Evolutionary conservation across 441 rosid species (phyloP).

Genomic region (Gossypium davidsonii): DNA sequence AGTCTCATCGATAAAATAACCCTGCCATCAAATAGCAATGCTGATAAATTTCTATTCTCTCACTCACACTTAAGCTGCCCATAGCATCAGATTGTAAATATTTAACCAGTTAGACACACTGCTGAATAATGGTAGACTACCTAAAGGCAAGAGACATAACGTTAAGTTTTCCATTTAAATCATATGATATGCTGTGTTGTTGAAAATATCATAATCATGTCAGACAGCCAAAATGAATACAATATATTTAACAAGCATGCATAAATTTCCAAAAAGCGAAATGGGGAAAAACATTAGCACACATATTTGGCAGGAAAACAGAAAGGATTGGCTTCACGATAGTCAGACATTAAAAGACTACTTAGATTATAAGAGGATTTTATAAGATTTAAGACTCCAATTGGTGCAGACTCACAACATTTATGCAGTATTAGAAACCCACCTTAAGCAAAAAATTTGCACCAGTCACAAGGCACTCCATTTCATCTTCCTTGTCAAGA

Average conservation of each 20-base stretch:
- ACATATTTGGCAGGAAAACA: not conserved
- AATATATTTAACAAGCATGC: not conserved
- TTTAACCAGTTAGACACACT: not conserved
- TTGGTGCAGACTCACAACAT: conserved; percentile 3
- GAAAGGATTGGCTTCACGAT: not conserved
- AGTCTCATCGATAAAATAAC: not conserved
- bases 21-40: not conserved
- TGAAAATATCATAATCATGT: not conserved
- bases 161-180: not conserved
- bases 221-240: not conserved
- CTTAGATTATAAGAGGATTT: not conserved
- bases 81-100: not conserved
- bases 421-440: not conserved
- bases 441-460: conserved; percentile 97
- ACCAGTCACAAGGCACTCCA: conserved; percentile 90
- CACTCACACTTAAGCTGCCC: not conserved
- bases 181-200: not conserved
- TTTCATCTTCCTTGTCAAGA: conserved; percentile 95
- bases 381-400: not conserved
- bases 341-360: not conserved
- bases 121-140: not conserved
- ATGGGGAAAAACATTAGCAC: not conserved
- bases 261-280: not conserved
- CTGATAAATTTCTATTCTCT: not conserved
- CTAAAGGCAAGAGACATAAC: not conserved